A percentile compares a stretch with the other conserved stretches of the same genome.
Evolutionary conservation across 805 yeast species (phyloP).

Genomic region (Isabelozyma heimii): DNA sequence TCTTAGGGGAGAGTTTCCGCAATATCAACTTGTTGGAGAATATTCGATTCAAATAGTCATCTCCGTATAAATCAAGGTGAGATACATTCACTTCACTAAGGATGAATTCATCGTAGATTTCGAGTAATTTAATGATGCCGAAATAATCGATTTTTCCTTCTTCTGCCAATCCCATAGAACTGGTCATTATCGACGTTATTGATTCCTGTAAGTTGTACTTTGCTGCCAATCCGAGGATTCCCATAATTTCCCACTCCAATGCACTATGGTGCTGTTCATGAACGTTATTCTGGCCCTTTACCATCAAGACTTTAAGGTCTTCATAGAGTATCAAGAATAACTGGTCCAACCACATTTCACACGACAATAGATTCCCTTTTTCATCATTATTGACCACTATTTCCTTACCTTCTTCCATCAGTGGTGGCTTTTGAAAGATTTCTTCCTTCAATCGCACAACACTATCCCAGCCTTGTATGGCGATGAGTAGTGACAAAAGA

Average conservation of each 20-base stretch:
- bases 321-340: slow-evolving; percentile 69
- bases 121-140: slow-evolving; percentile 49
- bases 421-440: slow-evolving; percentile 61
- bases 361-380: slow-evolving; percentile 29
- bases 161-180: slow-evolving; percentile 48
- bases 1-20: slow-evolving; percentile 14
- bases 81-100: slow-evolving; percentile 33
- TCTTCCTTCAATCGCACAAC: slow-evolving; percentile 62
- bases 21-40: slow-evolving; percentile 34
- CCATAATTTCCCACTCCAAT: slow-evolving; percentile 73
- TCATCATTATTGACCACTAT: slow-evolving; percentile 15
- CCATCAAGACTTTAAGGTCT: slow-evolving; percentile 39
- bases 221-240: slow-evolving; percentile 48
- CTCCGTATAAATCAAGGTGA: slow-evolving; percentile 27
- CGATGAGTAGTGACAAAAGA: slow-evolving; percentile 64
- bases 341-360: slow-evolving; percentile 80
- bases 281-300: slow-evolving; percentile 16
- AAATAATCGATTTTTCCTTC: slow-evolving; percentile 63
- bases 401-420: slow-evolving; percentile 7
- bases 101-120: slow-evolving; percentile 43
- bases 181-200: slow-evolving; percentile 36
- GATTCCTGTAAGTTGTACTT: slow-evolving; percentile 38
- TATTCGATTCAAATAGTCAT: slow-evolving; percentile 23
- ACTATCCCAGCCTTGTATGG: slow-evolving; percentile 80
- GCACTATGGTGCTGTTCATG: slow-evolving; percentile 45